These are phyloP conservation scores for Saturnispora ahearnii DNA, from an alignment of 805 yeast species.

Conservation along the genomic window DNA sequence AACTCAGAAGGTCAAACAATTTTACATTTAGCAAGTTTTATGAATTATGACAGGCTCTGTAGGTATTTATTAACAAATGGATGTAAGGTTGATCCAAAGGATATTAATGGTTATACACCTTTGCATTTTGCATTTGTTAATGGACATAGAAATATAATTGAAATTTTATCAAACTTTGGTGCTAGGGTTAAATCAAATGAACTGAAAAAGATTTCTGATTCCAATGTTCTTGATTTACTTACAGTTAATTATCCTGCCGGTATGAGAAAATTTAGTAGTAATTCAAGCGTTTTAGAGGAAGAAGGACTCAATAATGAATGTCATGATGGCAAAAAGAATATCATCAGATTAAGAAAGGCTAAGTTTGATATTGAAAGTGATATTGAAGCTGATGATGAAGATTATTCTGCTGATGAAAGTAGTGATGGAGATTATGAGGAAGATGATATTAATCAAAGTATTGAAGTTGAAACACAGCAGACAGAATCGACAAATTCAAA, in stretches of 20 bases:
- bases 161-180: slow-evolving; percentile 45
- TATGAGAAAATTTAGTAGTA: slow-evolving; percentile 7
- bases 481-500: not conserved
- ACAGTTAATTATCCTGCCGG: slow-evolving; percentile 11
- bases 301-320: slow-evolving; percentile 5
- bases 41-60: slow-evolving; percentile 58
- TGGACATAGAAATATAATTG: slow-evolving; percentile 63
- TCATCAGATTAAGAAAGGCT: not conserved
- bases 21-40: slow-evolving; percentile 74
- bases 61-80: slow-evolving; percentile 55
- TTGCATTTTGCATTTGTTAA: slow-evolving; percentile 75
- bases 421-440: slow-evolving; percentile 6
- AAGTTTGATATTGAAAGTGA: slow-evolving; percentile 6
- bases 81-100: slow-evolving; percentile 60
- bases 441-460: slow-evolving; percentile 9
- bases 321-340: not conserved
- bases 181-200: slow-evolving; percentile 41
- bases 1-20: slow-evolving; percentile 80
- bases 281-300: slow-evolving; percentile 6
- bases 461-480: not conserved
- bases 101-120: slow-evolving; percentile 77
- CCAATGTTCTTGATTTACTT: slow-evolving; percentile 30
- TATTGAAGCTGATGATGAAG: slow-evolving; percentile 7
- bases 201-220: slow-evolving; percentile 34
- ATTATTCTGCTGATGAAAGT: slow-evolving; percentile 11